Conservation (phyloP, 768 basidiomycete genomes). For the Boletus barrowsii region DNA sequence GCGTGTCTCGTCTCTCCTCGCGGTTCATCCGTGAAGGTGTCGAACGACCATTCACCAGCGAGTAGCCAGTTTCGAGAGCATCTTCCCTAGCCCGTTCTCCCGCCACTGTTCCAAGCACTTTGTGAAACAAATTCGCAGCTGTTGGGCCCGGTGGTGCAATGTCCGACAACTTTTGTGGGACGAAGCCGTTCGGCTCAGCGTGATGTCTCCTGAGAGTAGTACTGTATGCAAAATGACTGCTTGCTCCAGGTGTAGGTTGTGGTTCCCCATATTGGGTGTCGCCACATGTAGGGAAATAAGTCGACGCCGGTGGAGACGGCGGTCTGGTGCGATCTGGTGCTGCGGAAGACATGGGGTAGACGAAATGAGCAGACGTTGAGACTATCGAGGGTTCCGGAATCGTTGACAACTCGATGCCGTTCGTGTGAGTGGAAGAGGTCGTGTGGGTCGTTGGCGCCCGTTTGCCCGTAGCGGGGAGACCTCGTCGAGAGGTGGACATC, state of each 20-base stretch:
- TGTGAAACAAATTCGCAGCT: conserved; percentile 52
- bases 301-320: conserved; percentile 74
- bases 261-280: conserved; percentile 45
- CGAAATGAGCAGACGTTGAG: conserved; percentile 25
- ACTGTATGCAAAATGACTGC: conserved; percentile 78
- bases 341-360: conserved; percentile 12
- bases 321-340: conserved; percentile 22
- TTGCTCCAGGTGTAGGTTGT: conserved; percentile 60
- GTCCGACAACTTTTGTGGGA: conserved; percentile 39
- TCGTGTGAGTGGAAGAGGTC: no score
- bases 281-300: conserved; percentile 69
- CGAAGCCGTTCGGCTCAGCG: conserved; percentile 37
- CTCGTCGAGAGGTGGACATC: conserved; percentile 32
- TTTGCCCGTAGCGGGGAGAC: conserved; percentile 14
- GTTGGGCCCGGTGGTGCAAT: conserved; percentile 33
- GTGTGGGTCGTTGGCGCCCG: conserved; percentile 14
- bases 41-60: conserved; percentile 25
- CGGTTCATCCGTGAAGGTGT: conserved; percentile 13
- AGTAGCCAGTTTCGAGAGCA: conserved; percentile 40
- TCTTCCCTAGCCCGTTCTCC: conserved; percentile 22
- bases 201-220: conserved; percentile 74
- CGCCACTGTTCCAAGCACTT: conserved; percentile 32
- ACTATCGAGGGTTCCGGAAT: conserved; percentile 12
- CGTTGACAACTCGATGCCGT: conserved; percentile 15
- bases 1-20: conserved; percentile 45